Base-by-base conservation (phyloP, 2,329 filamentous ascomycete genomes). In the Microsporum ferrugineum region DNA sequence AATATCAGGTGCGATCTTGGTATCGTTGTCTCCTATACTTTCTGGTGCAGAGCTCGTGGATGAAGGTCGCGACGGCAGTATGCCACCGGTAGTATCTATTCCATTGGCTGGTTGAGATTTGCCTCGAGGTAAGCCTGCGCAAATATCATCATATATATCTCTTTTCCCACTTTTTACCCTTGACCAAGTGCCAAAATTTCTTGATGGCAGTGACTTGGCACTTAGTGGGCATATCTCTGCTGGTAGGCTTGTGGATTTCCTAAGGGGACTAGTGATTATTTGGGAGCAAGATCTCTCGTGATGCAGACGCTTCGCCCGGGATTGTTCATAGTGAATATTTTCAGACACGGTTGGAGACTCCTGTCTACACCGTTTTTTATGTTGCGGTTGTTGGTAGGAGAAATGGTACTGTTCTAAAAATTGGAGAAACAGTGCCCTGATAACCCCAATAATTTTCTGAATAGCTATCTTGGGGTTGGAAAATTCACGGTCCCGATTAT, bases 361-460 rank as follows among this genome's bases (percentile, higher is more conserved):
- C 23, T 55, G 31, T 47, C 60, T 41, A 31, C 23, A 23, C 39
- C 17, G 53, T 10, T 61, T 57, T 27, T 23, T 17, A 31, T 38
- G 38, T 12, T 27, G 53, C 31, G 36, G 29, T 38, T 17, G 49
- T 58, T 64, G 56, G 58, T 63, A 79, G 23, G 36, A 53, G 66
- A 92, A 87, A 63, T 87, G 79, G 67, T 94, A 81, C 33, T 85
- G 84, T 60, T 83, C 84, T 5, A 97, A 75, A 73, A 95, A 96
- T 63, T 90, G 84, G 57, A 80, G 82, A 31, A 88, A 78, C 69
- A 91, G 82, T 0, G 84, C 84, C 57, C 80, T 80, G 7, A 96
- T 69, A 2, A 96, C 77, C 49, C 87, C 82, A 0, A 82, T 66
- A 1, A 89, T 80, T 1, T 77, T 73, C 31, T 81, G 77, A n/a